Evolutionary conservation across 2,329 filamentous ascomycete genomes (phyloP).

Genomic region (Aspergillus puulaauensis): DNA sequence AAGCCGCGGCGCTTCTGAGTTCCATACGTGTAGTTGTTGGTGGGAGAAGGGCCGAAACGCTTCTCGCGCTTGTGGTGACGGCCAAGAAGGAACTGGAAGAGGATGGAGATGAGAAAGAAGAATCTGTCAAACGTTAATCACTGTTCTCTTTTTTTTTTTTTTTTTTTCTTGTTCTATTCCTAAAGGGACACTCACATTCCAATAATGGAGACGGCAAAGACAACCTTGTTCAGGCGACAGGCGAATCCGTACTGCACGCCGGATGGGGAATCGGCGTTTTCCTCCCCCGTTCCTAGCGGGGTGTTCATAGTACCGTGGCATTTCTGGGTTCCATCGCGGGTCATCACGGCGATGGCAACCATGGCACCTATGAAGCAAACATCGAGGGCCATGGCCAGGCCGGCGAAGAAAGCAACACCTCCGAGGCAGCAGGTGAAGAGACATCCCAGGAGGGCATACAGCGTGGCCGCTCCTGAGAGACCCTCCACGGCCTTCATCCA

Average conservation of each 20-base stretch:
- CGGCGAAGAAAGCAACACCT: conserved; percentile 70
- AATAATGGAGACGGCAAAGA: conserved; percentile 75
- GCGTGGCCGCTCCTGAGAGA: conserved; percentile 69
- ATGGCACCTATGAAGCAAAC: conserved; percentile 73
- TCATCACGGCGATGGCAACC: conserved; percentile 77
- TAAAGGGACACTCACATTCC: conserved; percentile 59
- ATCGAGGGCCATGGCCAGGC: conserved; percentile 73
- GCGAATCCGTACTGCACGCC: conserved; percentile 56
- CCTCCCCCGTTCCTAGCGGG: conserved; percentile 65
- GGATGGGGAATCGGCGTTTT: conserved; percentile 49
- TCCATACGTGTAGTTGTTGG: conserved; percentile 68
- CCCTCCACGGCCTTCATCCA: conserved; percentile 74
- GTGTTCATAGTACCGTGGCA: conserved; percentile 68
- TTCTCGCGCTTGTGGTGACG: conserved; percentile 74
- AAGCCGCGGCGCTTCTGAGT: conserved; percentile 40
- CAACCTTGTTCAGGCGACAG: conserved; percentile 74
- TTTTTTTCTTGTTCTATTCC: background rate
- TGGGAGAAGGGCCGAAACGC: conserved; percentile 65
- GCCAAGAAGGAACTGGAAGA: conserved; percentile 66
- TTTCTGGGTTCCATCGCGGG: conserved; percentile 64
- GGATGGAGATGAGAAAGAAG: conserved; percentile 72
- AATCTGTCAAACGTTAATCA: conserved; percentile 46
- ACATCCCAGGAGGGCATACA: conserved; percentile 74
- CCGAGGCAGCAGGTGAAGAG: conserved; percentile 77
- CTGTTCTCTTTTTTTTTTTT: background rate